A percentile compares a stretch with the other conserved stretches of the same genome.
Conservation (phyloP, 768 basidiomycete genomes). For the Russula brevipes region DNA sequence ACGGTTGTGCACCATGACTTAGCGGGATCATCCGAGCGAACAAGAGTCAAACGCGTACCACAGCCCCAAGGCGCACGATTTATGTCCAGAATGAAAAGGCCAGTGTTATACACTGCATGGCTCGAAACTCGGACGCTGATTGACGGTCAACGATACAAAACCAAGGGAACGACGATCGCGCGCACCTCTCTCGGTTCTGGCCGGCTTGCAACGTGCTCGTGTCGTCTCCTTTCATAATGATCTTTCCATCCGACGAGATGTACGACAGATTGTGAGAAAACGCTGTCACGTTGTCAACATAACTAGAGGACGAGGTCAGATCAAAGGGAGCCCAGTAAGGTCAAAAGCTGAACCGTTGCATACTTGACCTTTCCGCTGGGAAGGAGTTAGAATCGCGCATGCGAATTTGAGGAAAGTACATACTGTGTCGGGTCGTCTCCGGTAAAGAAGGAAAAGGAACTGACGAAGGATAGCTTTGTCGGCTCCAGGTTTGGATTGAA, state of each 20-base stretch:
- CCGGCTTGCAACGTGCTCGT: constrained; percentile 51
- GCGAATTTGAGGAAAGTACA: constrained; percentile 17
- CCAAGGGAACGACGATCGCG: not conserved
- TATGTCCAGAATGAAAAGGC: constrained; percentile 80
- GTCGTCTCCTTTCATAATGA: constrained; percentile 76
- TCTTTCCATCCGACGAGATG: constrained; percentile 50
- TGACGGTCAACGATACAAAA: not conserved
- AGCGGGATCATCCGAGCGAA: not conserved
- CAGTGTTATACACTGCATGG: constrained; percentile 57
- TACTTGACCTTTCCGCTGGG: constrained; percentile 67
- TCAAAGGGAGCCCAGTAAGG: not conserved
- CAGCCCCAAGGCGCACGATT: constrained; percentile 87
- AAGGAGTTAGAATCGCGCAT: constrained; percentile 7
- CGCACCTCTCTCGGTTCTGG: constrained; percentile 56
- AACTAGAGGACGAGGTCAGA: constrained; percentile 39
- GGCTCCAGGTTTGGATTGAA: not conserved
- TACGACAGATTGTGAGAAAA: constrained; percentile 51
- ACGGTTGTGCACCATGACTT: not conserved
- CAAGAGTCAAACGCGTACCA: constrained; percentile 42
- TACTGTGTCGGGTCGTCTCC: constrained; percentile 18
- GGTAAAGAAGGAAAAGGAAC: constrained; percentile 18
- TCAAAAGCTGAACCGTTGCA: constrained; percentile 27
- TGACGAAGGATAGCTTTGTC: constrained; percentile 1
- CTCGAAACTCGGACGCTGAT: constrained; percentile 73
- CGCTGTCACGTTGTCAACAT: constrained; percentile 52